Evolutionary conservation across 495 filamentous ascomycete genomes (phyloP).

Genomic region (Aspergillus sclerotiicarbonarius): DNA sequence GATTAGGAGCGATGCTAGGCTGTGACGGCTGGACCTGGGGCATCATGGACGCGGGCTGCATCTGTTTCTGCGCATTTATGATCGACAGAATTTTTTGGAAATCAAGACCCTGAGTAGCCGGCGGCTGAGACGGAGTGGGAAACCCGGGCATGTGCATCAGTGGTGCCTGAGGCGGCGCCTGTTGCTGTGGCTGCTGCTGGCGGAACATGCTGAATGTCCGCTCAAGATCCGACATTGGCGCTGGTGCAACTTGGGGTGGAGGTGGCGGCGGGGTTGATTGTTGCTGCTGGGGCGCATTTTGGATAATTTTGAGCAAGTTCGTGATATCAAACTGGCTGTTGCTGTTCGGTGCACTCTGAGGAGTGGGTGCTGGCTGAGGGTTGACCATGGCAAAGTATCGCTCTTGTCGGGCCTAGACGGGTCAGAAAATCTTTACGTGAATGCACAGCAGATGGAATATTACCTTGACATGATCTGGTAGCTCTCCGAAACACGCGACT

Average conservation of each 20-base stretch:
- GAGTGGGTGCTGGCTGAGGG: conserved; percentile 30
- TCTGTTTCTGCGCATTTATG: conserved; percentile 35
- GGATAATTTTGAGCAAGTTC: conserved; percentile 48
- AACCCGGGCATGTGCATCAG: conserved; percentile 29
- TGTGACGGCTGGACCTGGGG: conserved; percentile 28
- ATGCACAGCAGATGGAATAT: conserved; percentile 11
- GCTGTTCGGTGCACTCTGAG: conserved; percentile 18
- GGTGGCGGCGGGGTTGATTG: conserved; percentile 29
- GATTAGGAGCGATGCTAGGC: conserved; percentile 33
- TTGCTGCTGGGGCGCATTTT: conserved; percentile 32
- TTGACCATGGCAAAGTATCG: conserved; percentile 43
- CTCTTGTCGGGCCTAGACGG: conserved; percentile 41
- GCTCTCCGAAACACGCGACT: conserved; percentile 46
- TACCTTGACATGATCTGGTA: conserved; percentile 49
- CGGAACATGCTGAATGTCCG: conserved; percentile 44
- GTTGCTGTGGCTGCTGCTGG: conserved; percentile 40
- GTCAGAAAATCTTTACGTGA: not conserved
- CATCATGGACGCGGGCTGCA: conserved; percentile 26
- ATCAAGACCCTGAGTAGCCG: conserved; percentile 26
- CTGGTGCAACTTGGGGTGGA: conserved; percentile 20
- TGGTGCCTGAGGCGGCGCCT: conserved; percentile 28
- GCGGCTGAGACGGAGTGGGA: conserved; percentile 19
- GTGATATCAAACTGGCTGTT: conserved; percentile 43
- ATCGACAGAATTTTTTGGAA: conserved; percentile 38
- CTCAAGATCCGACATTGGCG: conserved; percentile 38